A percentile compares a stretch with the other conserved stretches of the same genome.
phyloP scores from a whole-genome alignment of 202 grass and related monocot species.

The Bolboschoenoplectus hybrid region DNA sequence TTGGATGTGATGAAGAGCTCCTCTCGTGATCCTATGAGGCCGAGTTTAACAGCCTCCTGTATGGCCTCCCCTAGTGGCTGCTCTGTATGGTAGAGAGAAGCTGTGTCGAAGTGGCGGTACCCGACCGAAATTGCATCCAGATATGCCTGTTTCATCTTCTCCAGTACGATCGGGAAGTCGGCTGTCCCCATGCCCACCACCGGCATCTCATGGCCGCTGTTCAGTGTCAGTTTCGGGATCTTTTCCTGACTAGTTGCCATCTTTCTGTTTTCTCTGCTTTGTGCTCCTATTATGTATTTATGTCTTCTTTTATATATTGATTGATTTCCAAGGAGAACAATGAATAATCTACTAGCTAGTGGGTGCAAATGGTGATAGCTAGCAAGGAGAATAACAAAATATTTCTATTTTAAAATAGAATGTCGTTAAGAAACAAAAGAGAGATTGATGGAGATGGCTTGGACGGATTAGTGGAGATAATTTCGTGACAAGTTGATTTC shows the following conservation, averaged over 20 bases:
- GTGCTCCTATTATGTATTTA: too few relatives aligned
- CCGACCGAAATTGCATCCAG: slow-evolving; percentile 53
- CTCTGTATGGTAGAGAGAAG: slow-evolving; percentile 53
- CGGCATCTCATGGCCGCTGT: slow-evolving; percentile 53
- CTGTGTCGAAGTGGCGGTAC: slow-evolving; percentile 70
- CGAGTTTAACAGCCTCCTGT: slow-evolving; percentile 40
- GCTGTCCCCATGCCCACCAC: slow-evolving; percentile 55
- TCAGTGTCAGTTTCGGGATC: slow-evolving; percentile 50
- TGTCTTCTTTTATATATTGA: too few relatives aligned
- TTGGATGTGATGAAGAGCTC: slow-evolving; percentile 67
- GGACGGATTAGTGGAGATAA: too few relatives aligned
- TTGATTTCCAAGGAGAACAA: too few relatives aligned
- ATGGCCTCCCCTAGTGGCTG: slow-evolving; percentile 46
- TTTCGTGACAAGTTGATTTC: too few relatives aligned
- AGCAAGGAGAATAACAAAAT: too few relatives aligned
- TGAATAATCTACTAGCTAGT: too few relatives aligned
- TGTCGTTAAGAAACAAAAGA: too few relatives aligned
- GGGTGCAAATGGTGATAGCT: too few relatives aligned
- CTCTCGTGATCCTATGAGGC: slow-evolving; percentile 41
- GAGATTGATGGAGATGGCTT: too few relatives aligned
- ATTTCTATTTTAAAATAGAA: too few relatives aligned
- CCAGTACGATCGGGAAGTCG: not conserved
- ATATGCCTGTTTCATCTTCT: slow-evolving; percentile 30
- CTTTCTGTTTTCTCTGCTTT: not conserved
- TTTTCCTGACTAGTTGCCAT: too few relatives aligned